A percentile compares a stretch with the other conserved stretches of the same genome.
phyloP scores from a whole-genome alignment of 2,329 filamentous ascomycete genomes.

The Talaromyces verruculosus region DNA sequence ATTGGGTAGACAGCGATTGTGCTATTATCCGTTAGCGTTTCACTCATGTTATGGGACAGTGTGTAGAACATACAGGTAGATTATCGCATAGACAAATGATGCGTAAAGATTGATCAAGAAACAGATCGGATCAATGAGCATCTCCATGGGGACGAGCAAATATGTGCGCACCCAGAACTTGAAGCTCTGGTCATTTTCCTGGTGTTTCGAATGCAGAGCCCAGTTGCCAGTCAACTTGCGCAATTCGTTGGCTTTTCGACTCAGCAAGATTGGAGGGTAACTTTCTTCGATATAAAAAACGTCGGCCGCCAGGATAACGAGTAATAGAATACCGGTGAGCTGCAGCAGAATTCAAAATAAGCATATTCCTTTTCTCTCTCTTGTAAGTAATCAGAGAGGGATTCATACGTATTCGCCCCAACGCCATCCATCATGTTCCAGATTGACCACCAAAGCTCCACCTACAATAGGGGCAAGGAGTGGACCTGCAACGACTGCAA shows the following conservation, averaged over 20 bases:
- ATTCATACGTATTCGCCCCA: background rate
- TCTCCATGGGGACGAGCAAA: conserved; percentile 23
- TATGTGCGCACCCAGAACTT: conserved; percentile 17
- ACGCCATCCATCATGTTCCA: conserved; percentile 12
- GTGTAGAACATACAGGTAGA: conserved; percentile 48
- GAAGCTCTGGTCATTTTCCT: conserved; percentile 35
- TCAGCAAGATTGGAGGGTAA: conserved; percentile 55
- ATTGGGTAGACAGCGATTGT: conserved; percentile 2
- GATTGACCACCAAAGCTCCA: background rate
- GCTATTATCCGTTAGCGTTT: background rate
- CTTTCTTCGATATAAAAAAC: background rate
- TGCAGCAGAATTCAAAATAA: background rate
- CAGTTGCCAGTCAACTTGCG: conserved; percentile 57
- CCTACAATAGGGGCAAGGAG: conserved; percentile 6
- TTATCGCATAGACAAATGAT: conserved; percentile 46
- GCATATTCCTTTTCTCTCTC: background rate
- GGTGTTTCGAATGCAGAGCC: conserved; percentile 42
- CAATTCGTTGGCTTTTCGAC: conserved; percentile 57
- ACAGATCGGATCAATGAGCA: conserved; percentile 34
- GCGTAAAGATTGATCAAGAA: conserved; percentile 43
- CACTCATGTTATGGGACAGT: conserved; percentile 24
- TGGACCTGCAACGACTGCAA: conserved; percentile 5
- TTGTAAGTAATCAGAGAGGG: background rate
- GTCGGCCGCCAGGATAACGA: background rate
- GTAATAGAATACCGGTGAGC: conserved; percentile 5